A percentile compares a stretch with the other conserved stretches of the same genome.
These are phyloP conservation scores for Scortechinia acanthostroma DNA, from an alignment of 2,329 filamentous ascomycete genomes.

Conservation along the genomic window DNA sequence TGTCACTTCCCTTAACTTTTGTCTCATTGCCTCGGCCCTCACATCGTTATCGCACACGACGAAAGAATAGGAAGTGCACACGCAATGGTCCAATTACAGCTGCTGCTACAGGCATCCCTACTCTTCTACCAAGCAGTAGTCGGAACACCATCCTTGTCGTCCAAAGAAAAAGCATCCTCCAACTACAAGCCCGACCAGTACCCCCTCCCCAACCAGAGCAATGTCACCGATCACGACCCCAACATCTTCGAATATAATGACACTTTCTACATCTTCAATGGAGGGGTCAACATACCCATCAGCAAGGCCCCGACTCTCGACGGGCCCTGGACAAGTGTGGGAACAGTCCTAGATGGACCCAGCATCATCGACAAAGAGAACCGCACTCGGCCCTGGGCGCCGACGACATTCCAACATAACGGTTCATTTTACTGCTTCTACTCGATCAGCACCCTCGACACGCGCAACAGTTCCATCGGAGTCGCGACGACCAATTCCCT, in stretches of 20 bases:
- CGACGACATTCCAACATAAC: slow-evolving; percentile 16
- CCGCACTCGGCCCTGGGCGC: slow-evolving; percentile 21
- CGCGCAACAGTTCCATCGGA: slow-evolving; percentile 21
- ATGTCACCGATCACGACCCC: slow-evolving; percentile 17
- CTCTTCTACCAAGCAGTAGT: neutral
- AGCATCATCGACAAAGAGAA: slow-evolving; percentile 19
- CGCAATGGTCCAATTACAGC: too few species aligned
- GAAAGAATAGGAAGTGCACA: too few species aligned
- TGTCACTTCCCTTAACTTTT: too few species aligned
- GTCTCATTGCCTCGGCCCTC: neutral
- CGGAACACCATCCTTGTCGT: neutral
- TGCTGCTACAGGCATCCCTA: neutral
- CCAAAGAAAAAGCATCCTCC: neutral
- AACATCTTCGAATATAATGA: slow-evolving; percentile 17
- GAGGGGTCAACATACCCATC: slow-evolving; percentile 15
- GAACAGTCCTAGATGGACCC: slow-evolving; percentile 16
- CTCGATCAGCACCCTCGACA: slow-evolving; percentile 15
- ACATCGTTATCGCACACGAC: too few species aligned
- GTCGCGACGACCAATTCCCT: slow-evolving; percentile 17
- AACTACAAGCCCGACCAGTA: neutral
- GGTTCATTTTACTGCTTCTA: slow-evolving; percentile 25
- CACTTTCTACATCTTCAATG: slow-evolving; percentile 21
- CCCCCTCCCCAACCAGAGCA: slow-evolving; percentile 3
- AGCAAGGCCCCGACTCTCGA: slow-evolving; percentile 13
- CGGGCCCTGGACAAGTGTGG: slow-evolving; percentile 20